Percentiles rank a stretch among this genome's conserved stretches.
Conservation (phyloP, 2,329 filamentous ascomycete genomes). For the Coniochaeta pulveracea region DNA sequence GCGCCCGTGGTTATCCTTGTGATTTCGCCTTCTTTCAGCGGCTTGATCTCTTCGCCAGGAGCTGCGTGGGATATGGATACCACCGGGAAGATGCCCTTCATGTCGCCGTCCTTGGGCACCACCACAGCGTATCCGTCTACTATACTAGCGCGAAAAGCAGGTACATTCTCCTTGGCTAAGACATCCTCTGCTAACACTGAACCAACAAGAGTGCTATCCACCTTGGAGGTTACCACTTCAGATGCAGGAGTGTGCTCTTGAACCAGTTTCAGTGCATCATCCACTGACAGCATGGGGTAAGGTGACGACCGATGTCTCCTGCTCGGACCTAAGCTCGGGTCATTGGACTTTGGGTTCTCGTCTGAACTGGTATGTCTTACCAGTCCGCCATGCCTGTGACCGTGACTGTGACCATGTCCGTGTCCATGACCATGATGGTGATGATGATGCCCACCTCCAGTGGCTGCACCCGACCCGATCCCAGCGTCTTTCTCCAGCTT, state of each 20-base stretch:
- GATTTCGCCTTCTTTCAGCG: slow-evolving; percentile 62
- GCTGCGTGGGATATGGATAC: slow-evolving; percentile 78
- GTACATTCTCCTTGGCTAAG: slow-evolving; percentile 68
- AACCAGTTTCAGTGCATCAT: slow-evolving; percentile 67
- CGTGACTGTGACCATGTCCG: slow-evolving; percentile 41
- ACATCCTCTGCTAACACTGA: slow-evolving; percentile 77
- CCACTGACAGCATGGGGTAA: slow-evolving; percentile 82
- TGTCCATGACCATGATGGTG: slow-evolving; percentile 41
- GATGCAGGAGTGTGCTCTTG: slow-evolving; percentile 59
- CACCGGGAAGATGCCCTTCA: slow-evolving; percentile 77
- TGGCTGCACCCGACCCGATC: slow-evolving; percentile 24
- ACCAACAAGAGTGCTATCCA: slow-evolving; percentile 58
- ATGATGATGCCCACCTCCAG: slow-evolving; percentile 32
- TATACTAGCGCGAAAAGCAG: slow-evolving; percentile 89
- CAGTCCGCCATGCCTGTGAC: slow-evolving; percentile 51
- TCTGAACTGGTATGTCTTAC: slow-evolving; percentile 62
- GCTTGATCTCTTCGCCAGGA: slow-evolving; percentile 47
- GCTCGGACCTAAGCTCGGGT: slow-evolving; percentile 48
- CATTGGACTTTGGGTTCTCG: slow-evolving; percentile 46
- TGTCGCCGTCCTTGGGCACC: slow-evolving; percentile 46
- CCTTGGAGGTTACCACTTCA: slow-evolving; percentile 41
- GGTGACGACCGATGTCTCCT: slow-evolving; percentile 74
- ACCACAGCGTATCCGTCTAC: slow-evolving; percentile 93
- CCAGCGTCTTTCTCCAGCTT: slow-evolving; percentile 79
- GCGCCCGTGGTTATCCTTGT: slow-evolving; percentile 92